These are phyloP conservation scores for Tulasnella calospora DNA, from an alignment of 768 basidiomycete species.

Conservation along the genomic window DNA sequence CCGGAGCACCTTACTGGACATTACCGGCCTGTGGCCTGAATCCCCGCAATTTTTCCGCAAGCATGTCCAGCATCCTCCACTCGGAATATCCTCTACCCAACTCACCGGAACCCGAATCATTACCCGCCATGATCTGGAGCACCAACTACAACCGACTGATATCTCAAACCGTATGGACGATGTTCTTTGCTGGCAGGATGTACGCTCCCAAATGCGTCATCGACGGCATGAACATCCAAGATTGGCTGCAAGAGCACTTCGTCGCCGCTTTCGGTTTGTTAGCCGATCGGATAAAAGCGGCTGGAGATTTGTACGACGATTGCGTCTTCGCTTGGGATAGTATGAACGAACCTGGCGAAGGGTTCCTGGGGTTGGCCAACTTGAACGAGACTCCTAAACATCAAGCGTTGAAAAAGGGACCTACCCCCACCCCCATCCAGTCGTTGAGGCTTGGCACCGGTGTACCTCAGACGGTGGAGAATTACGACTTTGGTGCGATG, in stretches of 20 bases:
- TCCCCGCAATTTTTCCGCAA: slow-evolving; percentile 76
- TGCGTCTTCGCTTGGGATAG: slow-evolving; percentile 97
- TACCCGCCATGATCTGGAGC: slow-evolving; percentile 95
- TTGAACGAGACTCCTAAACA: slow-evolving; percentile 57
- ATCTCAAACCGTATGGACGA: slow-evolving; percentile 83
- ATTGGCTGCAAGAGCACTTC: slow-evolving; percentile 74
- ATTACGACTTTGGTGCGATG: slow-evolving; percentile 71
- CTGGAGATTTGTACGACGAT: slow-evolving; percentile 70
- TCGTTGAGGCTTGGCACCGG: slow-evolving; percentile 87
- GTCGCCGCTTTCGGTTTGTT: slow-evolving; percentile 69
- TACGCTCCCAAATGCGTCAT: slow-evolving; percentile 90
- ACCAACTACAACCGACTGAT: slow-evolving; percentile 91
- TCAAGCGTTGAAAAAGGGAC: slow-evolving; percentile 80
- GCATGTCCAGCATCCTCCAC: slow-evolving; percentile 81
- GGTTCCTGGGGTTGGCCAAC: slow-evolving; percentile 66
- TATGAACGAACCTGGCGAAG: slow-evolving; percentile 91
- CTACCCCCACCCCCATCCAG: slow-evolving; percentile 80
- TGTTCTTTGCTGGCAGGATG: slow-evolving; percentile 86
- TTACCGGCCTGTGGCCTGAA: slow-evolving; percentile 85
- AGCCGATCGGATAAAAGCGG: slow-evolving; percentile 69
- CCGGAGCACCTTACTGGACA: slow-evolving; percentile 93
- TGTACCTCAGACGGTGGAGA: slow-evolving; percentile 68
- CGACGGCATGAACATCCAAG: slow-evolving; percentile 88
- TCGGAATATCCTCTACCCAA: slow-evolving; percentile 73
- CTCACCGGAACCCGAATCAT: slow-evolving; percentile 58